A percentile compares a stretch with the other conserved stretches of the same genome.
These are phyloP conservation scores for Candolleomyces aberdarensis DNA, from an alignment of 768 basidiomycete species.

Conservation along the genomic window DNA sequence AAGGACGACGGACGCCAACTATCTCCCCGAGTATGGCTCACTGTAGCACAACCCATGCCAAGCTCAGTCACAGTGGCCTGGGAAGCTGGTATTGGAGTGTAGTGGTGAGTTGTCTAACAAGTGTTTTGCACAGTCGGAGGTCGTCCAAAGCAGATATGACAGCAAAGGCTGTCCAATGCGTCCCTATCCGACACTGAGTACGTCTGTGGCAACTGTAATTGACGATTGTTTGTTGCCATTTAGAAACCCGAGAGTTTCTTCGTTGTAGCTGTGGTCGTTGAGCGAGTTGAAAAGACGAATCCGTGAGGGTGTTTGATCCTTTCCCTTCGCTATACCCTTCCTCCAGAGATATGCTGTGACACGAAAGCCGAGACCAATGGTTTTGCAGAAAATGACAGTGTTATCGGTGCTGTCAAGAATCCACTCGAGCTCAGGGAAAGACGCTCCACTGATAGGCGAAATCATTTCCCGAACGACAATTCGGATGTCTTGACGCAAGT, in stretches of 20 bases:
- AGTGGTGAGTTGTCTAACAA: too few relatives aligned
- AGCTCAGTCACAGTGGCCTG: too few relatives aligned
- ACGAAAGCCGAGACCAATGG: slow-evolving; percentile 20
- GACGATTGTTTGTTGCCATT: slow-evolving; percentile 5
- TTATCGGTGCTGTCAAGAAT: slow-evolving; percentile 15
- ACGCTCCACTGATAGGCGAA: slow-evolving; percentile 13
- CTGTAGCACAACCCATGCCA: too few relatives aligned
- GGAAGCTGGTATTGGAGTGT: too few relatives aligned
- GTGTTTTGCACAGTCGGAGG: too few relatives aligned
- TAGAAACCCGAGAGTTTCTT: slow-evolving; percentile 9
- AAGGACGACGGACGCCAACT: too few relatives aligned
- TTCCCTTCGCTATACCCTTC: slow-evolving; percentile 17
- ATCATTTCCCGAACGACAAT: slow-evolving; percentile 17
- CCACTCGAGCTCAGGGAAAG: slow-evolving; percentile 24
- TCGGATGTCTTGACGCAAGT: slow-evolving; percentile 22
- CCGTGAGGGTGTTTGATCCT: not conserved
- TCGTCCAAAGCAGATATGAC: too few relatives aligned
- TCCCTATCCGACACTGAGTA: slow-evolving; percentile 18
- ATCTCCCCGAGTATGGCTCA: too few relatives aligned
- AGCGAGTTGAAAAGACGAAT: slow-evolving; percentile 13
- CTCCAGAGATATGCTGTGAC: slow-evolving; percentile 20
- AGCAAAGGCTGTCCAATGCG: not conserved
- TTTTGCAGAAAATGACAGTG: slow-evolving; percentile 25
- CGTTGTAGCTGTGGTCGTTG: slow-evolving; percentile 3
- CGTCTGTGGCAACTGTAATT: slow-evolving; percentile 16